Base-by-base conservation (phyloP, 2,329 filamentous ascomycete species). In the Dactylellina parvicollis region DNA sequence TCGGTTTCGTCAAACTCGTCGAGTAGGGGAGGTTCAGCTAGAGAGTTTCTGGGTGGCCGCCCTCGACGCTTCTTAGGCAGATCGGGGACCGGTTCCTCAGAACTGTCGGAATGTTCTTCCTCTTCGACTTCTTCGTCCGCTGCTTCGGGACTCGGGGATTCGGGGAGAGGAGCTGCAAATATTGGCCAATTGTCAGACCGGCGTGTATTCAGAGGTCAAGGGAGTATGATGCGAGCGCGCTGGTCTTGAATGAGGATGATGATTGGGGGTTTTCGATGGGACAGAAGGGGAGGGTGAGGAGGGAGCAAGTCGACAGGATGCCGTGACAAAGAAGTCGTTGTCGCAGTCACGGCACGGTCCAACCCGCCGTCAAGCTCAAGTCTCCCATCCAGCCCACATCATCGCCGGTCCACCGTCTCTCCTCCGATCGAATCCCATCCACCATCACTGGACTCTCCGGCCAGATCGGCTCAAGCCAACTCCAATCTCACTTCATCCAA, bases 31-130 rank as follows among this genome's bases (percentile, higher is more conserved):
- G 62, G 47, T 10, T 62, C 70, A 16, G 40, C 49, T 18, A 56
- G 14, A 16, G 40, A 80, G 54, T 78, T 75, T 28, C 77, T 78
- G 28, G 83, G 81, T 9, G 84, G 84, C 18, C 84, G 80, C 20
- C 84, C 84, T 74, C 84, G 82, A 72, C 84, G 82, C 77, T 83
- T 83, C 74, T 81, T 79, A 12, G 83, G 83, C 2, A 83, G 85
- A 44, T 83, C 83, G 24, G 80, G 75, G 12, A 75, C 52, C 4
- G 62, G 52, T 20, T 65, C 59, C 26, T 67, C 64, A 9, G 70
- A 67, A 9, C n/a, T 55, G 42, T 66, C 70, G 12, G 70, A 69
- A 32, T 66, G 69, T 24, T 62, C 61, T 28, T 56, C 70, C 14
- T 66, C 55, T 14, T 61, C 55, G 1, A 18, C 34, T 30, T 74